Evolutionary conservation across 139 green algal species (phyloP).

Genomic region (Coccomyxa sp.): DNA sequence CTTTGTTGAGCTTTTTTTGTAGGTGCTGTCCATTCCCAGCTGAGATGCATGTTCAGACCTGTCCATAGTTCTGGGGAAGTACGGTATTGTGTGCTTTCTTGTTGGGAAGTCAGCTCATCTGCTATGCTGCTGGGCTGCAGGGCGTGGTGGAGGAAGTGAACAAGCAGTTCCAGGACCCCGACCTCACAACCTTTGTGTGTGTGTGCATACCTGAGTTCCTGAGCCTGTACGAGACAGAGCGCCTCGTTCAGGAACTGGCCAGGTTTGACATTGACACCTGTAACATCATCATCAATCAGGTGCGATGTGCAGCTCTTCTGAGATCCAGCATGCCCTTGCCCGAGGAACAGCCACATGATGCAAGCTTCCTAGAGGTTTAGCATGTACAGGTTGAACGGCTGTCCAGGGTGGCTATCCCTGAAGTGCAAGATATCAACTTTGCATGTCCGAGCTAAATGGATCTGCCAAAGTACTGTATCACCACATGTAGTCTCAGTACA

Average conservation of each 20-base stretch:
- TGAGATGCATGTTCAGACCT: too few species aligned
- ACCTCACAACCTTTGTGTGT: conserved; percentile 96
- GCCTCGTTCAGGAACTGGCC: conserved; percentile 92
- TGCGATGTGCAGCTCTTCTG: conserved; percentile 71
- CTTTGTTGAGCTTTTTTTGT: neutral
- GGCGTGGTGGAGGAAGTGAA: conserved; percentile 74
- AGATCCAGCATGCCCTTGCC: neutral
- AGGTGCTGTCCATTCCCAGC: neutral
- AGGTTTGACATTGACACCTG: conserved; percentile 91
- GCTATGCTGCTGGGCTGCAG: conserved; percentile 15
- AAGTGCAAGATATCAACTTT: neutral
- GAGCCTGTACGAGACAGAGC: conserved; percentile 95
- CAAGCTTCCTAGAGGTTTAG: neutral
- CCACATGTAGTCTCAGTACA: neutral
- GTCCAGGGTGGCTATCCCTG: neutral
- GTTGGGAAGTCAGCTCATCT: too few species aligned
- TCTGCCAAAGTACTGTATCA: neutral
- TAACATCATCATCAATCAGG: conserved; percentile 98
- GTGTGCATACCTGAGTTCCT: conserved; percentile 99
- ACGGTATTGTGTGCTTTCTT: too few species aligned
- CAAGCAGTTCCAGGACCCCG: conserved; percentile 86
- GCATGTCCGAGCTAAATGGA: neutral
- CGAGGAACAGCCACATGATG: neutral
- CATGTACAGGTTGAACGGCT: neutral
- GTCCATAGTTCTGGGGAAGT: too few species aligned